Base-by-base conservation (phyloP, 2,329 filamentous ascomycete genomes). In the Amylocarpus encephaloides region DNA sequence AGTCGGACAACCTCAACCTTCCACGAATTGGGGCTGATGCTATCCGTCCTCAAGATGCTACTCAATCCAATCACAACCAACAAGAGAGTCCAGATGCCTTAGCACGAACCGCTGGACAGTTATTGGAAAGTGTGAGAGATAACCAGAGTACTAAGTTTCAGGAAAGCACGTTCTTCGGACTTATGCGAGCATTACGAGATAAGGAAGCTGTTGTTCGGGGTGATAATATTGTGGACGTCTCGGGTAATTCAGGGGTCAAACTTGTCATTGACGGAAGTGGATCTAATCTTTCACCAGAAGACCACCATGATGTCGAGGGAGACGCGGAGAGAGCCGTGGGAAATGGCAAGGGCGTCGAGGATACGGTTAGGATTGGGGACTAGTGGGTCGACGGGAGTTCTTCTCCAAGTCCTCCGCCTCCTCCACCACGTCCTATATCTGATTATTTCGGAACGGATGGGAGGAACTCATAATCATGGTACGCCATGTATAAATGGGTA, bases 111-210 rank as follows among this genome's bases (percentile, higher is more conserved):
- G 88, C 88, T 5, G 82, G 79, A 13, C 74, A 84, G 51, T 73
- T 94, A 3, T 72, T 93, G 5, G 75, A 84, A 48, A 82, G 80
- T 34, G 79, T 94, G 11, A 74, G 79, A 16, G 73, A 83, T 59
- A 83, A 92, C 58, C 76, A 80, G 51, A 83, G 78, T 49, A 71
- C 81, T 42, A 92, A 92, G 63, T 93, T 93, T 67, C 80, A 82
- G 60, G 80, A 90, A 62, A 91, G 86, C 58, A 79, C 79, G 51
- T 94, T 94, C 62, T 69, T 92, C 1, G 74, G 78, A 3, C 71
- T 94, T 41, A 93, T 94, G 88, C 79, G 85, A 26, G 78, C 80
- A 52, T 78, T 93, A 48, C 78, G 85, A 46, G 82, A 88, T 62
- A 74, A 78, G 49, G 83, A 93, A 69, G 80, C 90, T 12, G 77